phyloP scores from a whole-genome alignment of 2,329 filamentous ascomycete species.

The Alternaria tenuissima region DNA sequence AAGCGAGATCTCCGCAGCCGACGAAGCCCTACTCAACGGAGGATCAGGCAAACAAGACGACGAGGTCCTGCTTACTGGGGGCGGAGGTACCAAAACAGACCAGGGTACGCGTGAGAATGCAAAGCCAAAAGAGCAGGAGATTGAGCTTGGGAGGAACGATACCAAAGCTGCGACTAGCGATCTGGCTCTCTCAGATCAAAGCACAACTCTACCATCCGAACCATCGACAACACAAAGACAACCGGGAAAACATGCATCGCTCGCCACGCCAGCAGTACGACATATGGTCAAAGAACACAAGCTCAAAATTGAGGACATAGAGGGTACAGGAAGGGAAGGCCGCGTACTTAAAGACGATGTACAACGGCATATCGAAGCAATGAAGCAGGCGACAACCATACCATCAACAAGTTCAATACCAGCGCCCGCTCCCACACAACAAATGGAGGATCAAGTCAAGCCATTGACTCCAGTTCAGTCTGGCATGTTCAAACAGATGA shows the following conservation, averaged over 20 bases:
- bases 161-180: constrained; percentile 39
- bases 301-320: constrained; percentile 78
- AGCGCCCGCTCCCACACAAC: constrained; percentile 18
- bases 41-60: constrained; percentile 37
- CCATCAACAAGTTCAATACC: constrained; percentile 45
- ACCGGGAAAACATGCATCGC: constrained; percentile 71
- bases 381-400: constrained; percentile 31
- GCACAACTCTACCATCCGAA: constrained; percentile 31
- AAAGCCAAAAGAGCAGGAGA: constrained; percentile 27
- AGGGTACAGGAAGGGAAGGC: constrained; percentile 88
- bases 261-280: constrained; percentile 92
- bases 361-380: constrained; percentile 51
- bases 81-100: constrained; percentile 29
- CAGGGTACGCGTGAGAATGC: constrained; percentile 14
- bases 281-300: constrained; percentile 83
- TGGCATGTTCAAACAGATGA: constrained; percentile 99
- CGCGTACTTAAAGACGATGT: constrained; percentile 94
- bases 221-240: constrained; percentile 32
- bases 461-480: constrained; percentile 80
- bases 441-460: constrained; percentile 69
- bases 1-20: constrained; percentile 73
- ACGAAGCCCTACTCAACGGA: constrained; percentile 55
- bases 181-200: constrained; percentile 22
- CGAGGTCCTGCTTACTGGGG: constrained; percentile 13
- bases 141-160: constrained; percentile 46